phyloP scores from a whole-genome alignment of 345 rosid species.

The Eucalyptus cladocalyx region DNA sequence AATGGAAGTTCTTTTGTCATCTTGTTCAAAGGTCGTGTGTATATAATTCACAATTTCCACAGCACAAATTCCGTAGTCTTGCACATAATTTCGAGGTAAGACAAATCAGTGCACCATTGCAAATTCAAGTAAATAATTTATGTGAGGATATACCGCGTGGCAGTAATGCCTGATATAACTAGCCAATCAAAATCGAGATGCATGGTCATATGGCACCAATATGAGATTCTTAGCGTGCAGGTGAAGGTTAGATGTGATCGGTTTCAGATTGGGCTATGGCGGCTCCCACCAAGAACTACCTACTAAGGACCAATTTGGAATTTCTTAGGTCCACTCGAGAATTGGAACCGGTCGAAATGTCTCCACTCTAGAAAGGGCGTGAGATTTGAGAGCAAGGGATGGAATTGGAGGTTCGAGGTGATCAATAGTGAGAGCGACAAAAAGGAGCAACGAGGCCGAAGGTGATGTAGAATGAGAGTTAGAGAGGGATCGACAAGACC shows the following conservation, averaged over 20 bases:
- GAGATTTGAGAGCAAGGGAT: too few relatives aligned
- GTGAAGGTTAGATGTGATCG: too few relatives aligned
- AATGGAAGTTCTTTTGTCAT: not conserved
- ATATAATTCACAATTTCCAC: not conserved
- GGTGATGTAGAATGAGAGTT: too few relatives aligned
- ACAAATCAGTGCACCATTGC: fast-evolving
- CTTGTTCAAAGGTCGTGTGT: not conserved
- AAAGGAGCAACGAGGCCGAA: fast-evolving
- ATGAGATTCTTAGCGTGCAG: too few relatives aligned
- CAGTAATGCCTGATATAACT: not conserved
- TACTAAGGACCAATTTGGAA: too few relatives aligned
- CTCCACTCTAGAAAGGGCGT: too few relatives aligned
- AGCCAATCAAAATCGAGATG: not conserved
- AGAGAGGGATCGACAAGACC: too few relatives aligned
- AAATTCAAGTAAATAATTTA: not conserved
- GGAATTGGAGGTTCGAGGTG: too few relatives aligned
- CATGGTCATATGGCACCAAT: not conserved
- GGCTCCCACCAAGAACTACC: fast-evolving
- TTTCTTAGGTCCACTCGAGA: not conserved
- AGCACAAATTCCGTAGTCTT: not conserved
- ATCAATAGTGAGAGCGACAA: too few relatives aligned
- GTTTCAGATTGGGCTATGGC: too few relatives aligned
- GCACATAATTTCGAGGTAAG: not conserved
- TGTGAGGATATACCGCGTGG: not conserved
- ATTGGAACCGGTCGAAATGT: fast-evolving